Evolutionary conservation across 495 filamentous ascomycete species (phyloP).

Genomic region (Amphirosellinia nigrospora): DNA sequence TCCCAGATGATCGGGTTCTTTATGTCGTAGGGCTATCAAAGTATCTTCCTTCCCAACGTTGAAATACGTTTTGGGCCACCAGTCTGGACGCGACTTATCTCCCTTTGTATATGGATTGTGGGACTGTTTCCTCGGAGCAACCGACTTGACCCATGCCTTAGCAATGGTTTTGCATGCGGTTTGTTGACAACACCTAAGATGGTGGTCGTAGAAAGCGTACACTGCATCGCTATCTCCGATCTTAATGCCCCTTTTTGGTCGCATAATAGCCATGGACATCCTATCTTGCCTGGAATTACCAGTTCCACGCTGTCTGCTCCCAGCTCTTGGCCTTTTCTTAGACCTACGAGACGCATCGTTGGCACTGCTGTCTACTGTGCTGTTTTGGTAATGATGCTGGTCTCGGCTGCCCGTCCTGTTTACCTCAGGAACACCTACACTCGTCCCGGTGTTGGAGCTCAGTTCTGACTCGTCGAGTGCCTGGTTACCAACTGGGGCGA

Average conservation of each 20-base stretch:
- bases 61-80: conserved; percentile 74
- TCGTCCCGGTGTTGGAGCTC: not conserved
- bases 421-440: not conserved
- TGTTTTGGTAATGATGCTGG: not conserved
- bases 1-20: conserved; percentile 83
- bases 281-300: conserved; percentile 35
- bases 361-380: not conserved
- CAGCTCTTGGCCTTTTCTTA: conserved; percentile 44
- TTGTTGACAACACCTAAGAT: conserved; percentile 74
- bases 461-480: not conserved
- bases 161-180: conserved; percentile 73
- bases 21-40: conserved; percentile 61
- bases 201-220: conserved; percentile 66
- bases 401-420: not conserved
- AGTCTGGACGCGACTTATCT: conserved; percentile 70
- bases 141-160: conserved; percentile 81
- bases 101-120: conserved; percentile 80
- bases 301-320: conserved; percentile 32
- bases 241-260: conserved; percentile 47
- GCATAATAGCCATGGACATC: not conserved
- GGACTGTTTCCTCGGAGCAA: conserved; percentile 86
- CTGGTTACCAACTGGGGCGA: not conserved
- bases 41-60: conserved; percentile 38
- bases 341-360: conserved; percentile 35
- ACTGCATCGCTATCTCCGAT: conserved; percentile 65